A percentile compares a stretch with the other conserved stretches of the same genome.
phyloP scores from a whole-genome alignment of 805 yeast genomes.

The Kregervanrija pseudodelftensis region DNA sequence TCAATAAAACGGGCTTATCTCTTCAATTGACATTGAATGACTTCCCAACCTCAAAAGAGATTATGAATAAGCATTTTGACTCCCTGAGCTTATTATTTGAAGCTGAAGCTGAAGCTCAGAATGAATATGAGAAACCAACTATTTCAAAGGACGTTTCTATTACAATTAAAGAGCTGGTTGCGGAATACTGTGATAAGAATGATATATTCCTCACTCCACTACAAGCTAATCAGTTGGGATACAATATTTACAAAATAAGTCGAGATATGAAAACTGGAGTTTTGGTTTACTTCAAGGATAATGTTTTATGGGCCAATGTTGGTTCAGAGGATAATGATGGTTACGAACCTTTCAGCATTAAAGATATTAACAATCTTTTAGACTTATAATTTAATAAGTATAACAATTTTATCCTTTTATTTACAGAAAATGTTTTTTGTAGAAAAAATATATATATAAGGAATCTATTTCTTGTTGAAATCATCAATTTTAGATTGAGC shows the following conservation, averaged over 20 bases:
- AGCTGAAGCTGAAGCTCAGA: not conserved
- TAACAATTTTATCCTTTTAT: not conserved
- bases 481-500: slow-evolving; percentile 15
- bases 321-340: slow-evolving; percentile 11
- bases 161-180: slow-evolving; percentile 61
- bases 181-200: slow-evolving; percentile 46
- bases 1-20: slow-evolving; percentile 9
- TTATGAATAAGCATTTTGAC: too few species aligned
- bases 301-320: slow-evolving; percentile 42
- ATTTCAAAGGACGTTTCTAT: slow-evolving; percentile 9
- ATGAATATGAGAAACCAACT: not conserved
- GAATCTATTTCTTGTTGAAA: slow-evolving; percentile 8
- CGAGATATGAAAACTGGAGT: slow-evolving; percentile 19
- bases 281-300: slow-evolving; percentile 49
- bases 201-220: slow-evolving; percentile 16
- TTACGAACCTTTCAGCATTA: slow-evolving; percentile 38
- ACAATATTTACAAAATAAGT: not conserved
- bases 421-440: not conserved
- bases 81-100: too few species aligned
- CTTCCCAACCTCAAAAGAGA: too few species aligned
- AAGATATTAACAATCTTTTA: slow-evolving; percentile 17
- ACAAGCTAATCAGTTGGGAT: not conserved
- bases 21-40: too few species aligned
- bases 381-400: not conserved
- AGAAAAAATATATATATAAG: not conserved